Percentiles rank a stretch among this genome's conserved stretches.
These are phyloP conservation scores for Neonectria ditissima DNA, from an alignment of 2,329 filamentous ascomycete species.

Conservation along the genomic window DNA sequence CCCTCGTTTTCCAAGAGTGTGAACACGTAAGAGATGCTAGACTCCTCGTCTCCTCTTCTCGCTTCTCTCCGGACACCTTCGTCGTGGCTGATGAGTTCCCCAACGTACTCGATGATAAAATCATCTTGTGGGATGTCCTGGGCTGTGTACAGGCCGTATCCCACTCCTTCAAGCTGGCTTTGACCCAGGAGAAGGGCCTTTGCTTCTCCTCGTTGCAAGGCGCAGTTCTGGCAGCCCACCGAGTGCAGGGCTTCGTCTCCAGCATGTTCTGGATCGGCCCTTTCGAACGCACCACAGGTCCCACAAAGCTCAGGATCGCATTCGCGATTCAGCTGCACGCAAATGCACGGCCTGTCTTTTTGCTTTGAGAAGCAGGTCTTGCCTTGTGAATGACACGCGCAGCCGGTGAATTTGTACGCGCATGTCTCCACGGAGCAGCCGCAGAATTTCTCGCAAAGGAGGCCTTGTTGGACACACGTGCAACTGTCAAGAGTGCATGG, in stretches of 20 bases:
- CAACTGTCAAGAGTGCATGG: constrained; percentile 72
- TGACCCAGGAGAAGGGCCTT: constrained; percentile 77
- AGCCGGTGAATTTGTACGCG: constrained; percentile 74
- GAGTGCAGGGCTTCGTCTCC: constrained; percentile 67
- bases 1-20: constrained; percentile 70
- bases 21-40: constrained; percentile 74
- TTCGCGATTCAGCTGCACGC: constrained; percentile 78
- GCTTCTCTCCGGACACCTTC: constrained; percentile 78
- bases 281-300: constrained; percentile 75
- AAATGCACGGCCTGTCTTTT: constrained; percentile 74
- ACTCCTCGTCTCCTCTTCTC: constrained; percentile 67
- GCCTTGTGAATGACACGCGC: constrained; percentile 71
- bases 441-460: constrained; percentile 81
- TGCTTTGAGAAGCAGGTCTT: constrained; percentile 68
- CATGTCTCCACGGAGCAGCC: constrained; percentile 70
- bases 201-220: constrained; percentile 74
- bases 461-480: constrained; percentile 68
- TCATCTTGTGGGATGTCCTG: constrained; percentile 75
- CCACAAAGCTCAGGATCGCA: constrained; percentile 83
- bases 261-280: constrained; percentile 76
- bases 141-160: constrained; percentile 80
- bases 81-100: constrained; percentile 78
- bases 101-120: constrained; percentile 85
- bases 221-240: constrained; percentile 77
- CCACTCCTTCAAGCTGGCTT: constrained; percentile 75